Percentiles rank a stretch among this genome's conserved stretches.
These are phyloP conservation scores for Cymbopogon citratus DNA, from an alignment of 176 grass and related monocot species.

Conservation along the genomic window DNA sequence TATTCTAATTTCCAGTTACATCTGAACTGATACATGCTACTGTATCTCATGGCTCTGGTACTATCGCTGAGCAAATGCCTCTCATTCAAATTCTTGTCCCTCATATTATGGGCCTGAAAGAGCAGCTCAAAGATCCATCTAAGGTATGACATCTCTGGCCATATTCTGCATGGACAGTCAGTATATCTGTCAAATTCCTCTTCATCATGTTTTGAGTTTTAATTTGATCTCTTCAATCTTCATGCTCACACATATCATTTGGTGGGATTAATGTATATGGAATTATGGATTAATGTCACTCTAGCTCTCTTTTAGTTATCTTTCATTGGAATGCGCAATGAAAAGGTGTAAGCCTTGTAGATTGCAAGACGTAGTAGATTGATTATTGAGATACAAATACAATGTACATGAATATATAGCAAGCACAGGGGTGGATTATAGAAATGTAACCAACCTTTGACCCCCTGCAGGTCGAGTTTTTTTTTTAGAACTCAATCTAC, in stretches of 20 bases:
- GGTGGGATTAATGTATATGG: not conserved
- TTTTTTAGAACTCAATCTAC: not conserved
- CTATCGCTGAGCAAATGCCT: constrained; percentile 58
- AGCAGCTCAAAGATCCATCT: constrained; percentile 77
- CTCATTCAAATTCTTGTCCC: constrained; percentile 87
- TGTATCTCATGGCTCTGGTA: constrained; percentile 61
- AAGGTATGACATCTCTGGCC: constrained; percentile 48
- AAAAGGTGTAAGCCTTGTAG: not conserved
- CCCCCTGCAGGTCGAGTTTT: too few relatives aligned
- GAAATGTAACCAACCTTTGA: not conserved
- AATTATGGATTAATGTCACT: too few relatives aligned
- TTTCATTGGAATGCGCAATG: not conserved
- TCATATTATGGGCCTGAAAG: constrained; percentile 86
- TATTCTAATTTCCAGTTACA: constrained; percentile 54
- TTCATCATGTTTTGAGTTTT: constrained; percentile 17
- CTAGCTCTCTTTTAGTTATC: not conserved
- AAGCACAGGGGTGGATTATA: not conserved
- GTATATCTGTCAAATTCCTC: not conserved
- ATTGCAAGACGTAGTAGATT: not conserved
- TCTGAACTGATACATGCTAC: constrained; percentile 97
- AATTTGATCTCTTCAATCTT: constrained; percentile 15
- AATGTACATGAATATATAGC: not conserved
- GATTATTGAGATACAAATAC: not conserved
- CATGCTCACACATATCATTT: not conserved
- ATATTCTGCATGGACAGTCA: not conserved